Evolutionary conservation across 352 stramenopile genomes (phyloP), one percentile per base, ranked within the genome.

Genomic region (Phytophthora hybrid): DNA sequence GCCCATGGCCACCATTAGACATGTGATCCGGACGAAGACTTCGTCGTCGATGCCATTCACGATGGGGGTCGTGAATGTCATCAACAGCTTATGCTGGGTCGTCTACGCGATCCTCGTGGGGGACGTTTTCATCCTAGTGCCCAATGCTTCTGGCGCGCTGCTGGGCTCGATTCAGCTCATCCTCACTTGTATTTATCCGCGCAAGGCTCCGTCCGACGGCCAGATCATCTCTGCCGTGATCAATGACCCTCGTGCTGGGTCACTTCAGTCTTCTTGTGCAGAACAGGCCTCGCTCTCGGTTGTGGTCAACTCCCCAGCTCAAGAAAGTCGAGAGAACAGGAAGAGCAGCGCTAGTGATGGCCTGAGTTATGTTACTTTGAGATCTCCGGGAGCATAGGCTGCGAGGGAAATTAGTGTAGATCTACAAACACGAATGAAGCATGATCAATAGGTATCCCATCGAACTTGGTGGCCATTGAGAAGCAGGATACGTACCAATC

Each of bases 81-180:
- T 83, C 49, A 90, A 88, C 71, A 84, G 78, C 46, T 59, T 71
- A 16, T 59, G 79, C 31, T 91, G 84, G 84, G 64, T 88, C 63
- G 52, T 77, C 0, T 88, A 90, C 51, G 68, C 73, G 1, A 49
- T 72, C 46, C 41, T 80, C 9, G 60, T 73, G 37, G 56, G 70
- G 0, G 70, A 80, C 46, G 37, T 78, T 37, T 78, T 90, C 71
- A 77, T 91, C 19, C 59, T 91, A 16, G 59, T 79, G 1, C 81
- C 83, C 5, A 89, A 88, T 59, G 61, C 71, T 26, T 61, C 77
- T 4, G 79, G 74, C 3, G 69, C 74, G 32, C 26, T 78, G 13
- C 41, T 88, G 19, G 78, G 77, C 29, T 74, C 59, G 0, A 63
- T 74, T 18, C 73, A 83, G 41, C 61, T 83, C 5, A 57, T 73